A percentile compares a stretch with the other conserved stretches of the same genome.
Evolutionary conservation across 2,329 filamentous ascomycete species (phyloP).

Genomic region (Ambrosiella beaveri): DNA sequence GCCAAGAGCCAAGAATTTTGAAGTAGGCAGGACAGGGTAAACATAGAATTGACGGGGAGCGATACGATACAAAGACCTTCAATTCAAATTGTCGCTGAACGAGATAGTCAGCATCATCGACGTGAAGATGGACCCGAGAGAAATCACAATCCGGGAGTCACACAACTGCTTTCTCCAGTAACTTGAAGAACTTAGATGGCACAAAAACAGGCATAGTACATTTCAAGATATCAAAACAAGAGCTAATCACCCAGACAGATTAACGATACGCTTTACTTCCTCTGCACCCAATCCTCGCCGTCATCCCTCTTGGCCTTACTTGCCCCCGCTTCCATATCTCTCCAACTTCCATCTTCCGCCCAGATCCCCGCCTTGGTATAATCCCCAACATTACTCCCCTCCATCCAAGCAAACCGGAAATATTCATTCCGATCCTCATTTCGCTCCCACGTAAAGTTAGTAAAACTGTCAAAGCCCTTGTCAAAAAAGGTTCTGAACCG

Average conservation of each 20-base stretch:
- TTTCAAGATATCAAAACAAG: background rate
- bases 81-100: no score
- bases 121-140: no score
- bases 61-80: no score
- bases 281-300: constrained; percentile 7
- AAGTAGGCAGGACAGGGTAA: no score
- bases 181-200: background rate
- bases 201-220: background rate
- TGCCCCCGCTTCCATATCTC: constrained; percentile 44
- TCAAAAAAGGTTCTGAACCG: constrained; percentile 56
- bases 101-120: no score
- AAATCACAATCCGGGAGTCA: no score
- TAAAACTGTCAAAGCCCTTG: constrained; percentile 27
- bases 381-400: constrained; percentile 45
- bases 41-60: no score
- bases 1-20: no score
- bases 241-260: background rate
- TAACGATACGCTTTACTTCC: background rate
- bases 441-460: constrained; percentile 42
- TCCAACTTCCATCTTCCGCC: constrained; percentile 47
- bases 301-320: constrained; percentile 25
- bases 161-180: background rate
- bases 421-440: constrained; percentile 44
- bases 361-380: constrained; percentile 63
- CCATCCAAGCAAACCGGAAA: constrained; percentile 60